phyloP scores from a whole-genome alignment of 441 rosid genomes.

The Corymbia calophylla region DNA sequence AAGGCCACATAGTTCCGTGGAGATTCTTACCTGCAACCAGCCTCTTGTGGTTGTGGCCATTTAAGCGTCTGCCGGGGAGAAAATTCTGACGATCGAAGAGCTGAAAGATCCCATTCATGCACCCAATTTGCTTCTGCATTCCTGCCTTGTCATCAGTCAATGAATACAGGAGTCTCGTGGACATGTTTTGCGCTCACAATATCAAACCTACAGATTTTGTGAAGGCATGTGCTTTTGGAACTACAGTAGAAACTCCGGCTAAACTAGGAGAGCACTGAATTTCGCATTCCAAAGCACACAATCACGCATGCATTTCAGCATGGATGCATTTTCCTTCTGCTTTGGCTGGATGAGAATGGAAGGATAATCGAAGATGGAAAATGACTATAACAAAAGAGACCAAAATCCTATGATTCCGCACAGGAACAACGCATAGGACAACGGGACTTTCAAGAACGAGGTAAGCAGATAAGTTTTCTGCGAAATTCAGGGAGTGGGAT shows the following conservation, averaged over 20 bases:
- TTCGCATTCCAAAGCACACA: not conserved
- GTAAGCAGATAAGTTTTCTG: constrained; percentile 19
- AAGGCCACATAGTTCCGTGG: not conserved
- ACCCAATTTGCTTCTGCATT: constrained; percentile 81
- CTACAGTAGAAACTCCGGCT: not conserved
- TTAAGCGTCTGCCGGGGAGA: constrained; percentile 39
- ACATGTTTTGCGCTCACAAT: constrained; percentile 26
- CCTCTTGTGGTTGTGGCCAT: constrained; percentile 30
- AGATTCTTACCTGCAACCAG: constrained; percentile 45
- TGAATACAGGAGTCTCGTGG: constrained; percentile 50
- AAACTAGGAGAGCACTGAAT: not conserved
- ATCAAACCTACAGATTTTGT: not conserved
- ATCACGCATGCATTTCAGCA: not conserved
- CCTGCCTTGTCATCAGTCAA: constrained; percentile 75
- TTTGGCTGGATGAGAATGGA: not conserved
- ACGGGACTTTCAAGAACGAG: constrained; percentile 22
- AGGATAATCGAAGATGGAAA: not conserved
- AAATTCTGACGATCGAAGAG: constrained; percentile 70
- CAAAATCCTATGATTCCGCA: not conserved
- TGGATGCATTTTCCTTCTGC: not conserved
- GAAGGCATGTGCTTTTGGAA: not conserved
- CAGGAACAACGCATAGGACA: not conserved
- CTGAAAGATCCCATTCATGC: constrained; percentile 85
- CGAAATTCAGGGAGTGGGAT: constrained; percentile 1
- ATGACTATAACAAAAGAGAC: not conserved